Percentiles rank a stretch among this genome's conserved stretches.
Conservation (phyloP, 2,329 filamentous ascomycete species). For the Triangularia setosa region DNA sequence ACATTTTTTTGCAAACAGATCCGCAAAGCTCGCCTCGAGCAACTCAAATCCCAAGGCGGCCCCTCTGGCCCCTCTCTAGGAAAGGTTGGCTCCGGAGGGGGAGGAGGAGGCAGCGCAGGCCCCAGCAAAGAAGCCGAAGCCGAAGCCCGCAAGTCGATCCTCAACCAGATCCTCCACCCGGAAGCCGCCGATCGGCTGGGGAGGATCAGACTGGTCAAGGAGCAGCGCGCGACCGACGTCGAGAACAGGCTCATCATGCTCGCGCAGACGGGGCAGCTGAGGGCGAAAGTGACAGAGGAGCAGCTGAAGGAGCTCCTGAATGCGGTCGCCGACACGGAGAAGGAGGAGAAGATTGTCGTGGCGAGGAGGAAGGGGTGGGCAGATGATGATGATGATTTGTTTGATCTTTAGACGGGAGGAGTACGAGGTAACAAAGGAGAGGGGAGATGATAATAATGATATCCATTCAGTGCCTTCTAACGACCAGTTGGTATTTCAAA, state of each 20-base stretch:
- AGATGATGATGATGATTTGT: slow-evolving; percentile 76
- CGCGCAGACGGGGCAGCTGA: slow-evolving; percentile 80
- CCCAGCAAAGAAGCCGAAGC: slow-evolving; percentile 34
- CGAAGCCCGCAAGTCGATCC: slow-evolving; percentile 71
- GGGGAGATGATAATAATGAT: background rate
- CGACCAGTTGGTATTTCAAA: no score
- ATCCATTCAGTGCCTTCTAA: background rate
- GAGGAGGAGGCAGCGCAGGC: background rate
- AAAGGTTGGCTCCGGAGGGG: slow-evolving; percentile 36
- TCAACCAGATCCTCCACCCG: slow-evolving; percentile 90
- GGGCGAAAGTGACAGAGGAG: slow-evolving; percentile 82
- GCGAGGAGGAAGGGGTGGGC: slow-evolving; percentile 77
- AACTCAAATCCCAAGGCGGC: slow-evolving; percentile 73
- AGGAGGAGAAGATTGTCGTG: slow-evolving; percentile 83
- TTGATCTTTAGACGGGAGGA: slow-evolving; percentile 46
- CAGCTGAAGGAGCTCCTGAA: slow-evolving; percentile 90
- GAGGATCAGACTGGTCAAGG: slow-evolving; percentile 93
- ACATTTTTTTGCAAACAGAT: slow-evolving; percentile 53
- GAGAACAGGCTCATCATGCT: slow-evolving; percentile 93
- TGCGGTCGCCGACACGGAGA: slow-evolving; percentile 74
- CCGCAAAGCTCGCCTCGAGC: slow-evolving; percentile 83
- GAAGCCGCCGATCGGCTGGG: slow-evolving; percentile 89
- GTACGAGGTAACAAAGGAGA: background rate
- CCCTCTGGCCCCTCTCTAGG: slow-evolving; percentile 36
- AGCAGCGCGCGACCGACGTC: slow-evolving; percentile 80